Percentiles rank a stretch among this genome's conserved stretches.
Conservation (phyloP, 2,329 filamentous ascomycete genomes). For the Dothistroma pini region DNA sequence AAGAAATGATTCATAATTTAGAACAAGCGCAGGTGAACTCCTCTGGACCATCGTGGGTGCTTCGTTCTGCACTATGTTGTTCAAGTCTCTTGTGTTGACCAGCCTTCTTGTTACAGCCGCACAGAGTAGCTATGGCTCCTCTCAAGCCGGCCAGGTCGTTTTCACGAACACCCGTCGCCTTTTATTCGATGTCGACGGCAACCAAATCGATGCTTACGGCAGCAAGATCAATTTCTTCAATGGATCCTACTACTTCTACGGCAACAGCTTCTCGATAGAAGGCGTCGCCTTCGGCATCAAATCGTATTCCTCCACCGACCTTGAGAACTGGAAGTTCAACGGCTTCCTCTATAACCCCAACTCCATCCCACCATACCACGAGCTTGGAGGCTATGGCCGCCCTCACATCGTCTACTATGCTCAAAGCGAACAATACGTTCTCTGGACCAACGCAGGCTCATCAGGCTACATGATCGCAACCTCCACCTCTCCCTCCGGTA, state of each 20-base stretch:
- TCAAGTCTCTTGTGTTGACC: not conserved
- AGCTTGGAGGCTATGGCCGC: conserved; percentile 22
- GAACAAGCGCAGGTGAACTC: not conserved
- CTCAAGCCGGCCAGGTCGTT: conserved; percentile 14
- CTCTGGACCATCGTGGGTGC: not conserved
- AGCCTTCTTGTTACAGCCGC: not conserved
- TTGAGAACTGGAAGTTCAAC: conserved; percentile 25
- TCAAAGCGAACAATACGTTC: conserved; percentile 20
- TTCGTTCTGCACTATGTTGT: not conserved
- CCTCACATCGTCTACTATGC: conserved; percentile 27
- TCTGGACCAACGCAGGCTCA: conserved; percentile 28
- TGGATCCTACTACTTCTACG: conserved; percentile 27
- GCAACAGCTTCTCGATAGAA: conserved; percentile 26
- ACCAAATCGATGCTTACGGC: conserved; percentile 28
- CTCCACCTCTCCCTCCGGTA: conserved; percentile 21
- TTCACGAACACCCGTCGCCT: conserved; percentile 24
- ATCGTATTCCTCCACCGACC: conserved; percentile 24
- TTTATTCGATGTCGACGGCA: conserved; percentile 26
- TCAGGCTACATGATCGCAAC: conserved; percentile 25
- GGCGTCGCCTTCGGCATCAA: conserved; percentile 27
- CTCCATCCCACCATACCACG: conserved; percentile 10
- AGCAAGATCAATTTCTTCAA: conserved; percentile 27
- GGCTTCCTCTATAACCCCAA: conserved; percentile 24
- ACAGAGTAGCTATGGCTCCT: not conserved
- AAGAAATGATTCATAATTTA: not conserved